Evolutionary conservation across 345 rosid species (phyloP), one percentile per base, ranked within the genome.

Genomic region (Salix arbutifolia): DNA sequence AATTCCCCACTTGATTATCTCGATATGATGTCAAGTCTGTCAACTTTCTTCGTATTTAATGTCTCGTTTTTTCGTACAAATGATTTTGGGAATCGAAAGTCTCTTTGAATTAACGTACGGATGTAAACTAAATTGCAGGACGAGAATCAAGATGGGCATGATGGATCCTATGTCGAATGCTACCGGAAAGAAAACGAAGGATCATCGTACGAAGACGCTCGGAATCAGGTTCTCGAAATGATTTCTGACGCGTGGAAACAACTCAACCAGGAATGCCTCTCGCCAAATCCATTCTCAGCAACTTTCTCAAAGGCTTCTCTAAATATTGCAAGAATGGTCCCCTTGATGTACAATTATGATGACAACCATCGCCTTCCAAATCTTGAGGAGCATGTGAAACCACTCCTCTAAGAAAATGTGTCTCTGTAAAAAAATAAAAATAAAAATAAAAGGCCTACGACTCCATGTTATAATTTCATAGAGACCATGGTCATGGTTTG

Each of bases 91-190:
- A 40, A 11, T 9, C 3, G 46, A 40, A 40, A 10, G 13, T 40
- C 46, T 40, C 14, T 40, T 2, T 40, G 46, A 46, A 46, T 14
- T 35, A 35, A 35, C 52, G 4, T 14, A 46, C 16, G 18, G 2
- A 12, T 46, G 18, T 3, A 26, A 35, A 35, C 46, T n/a, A 53
- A 12, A 35, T 13, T 70, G n/a, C 75, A 88, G 90, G 88, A 90
- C 58, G 94, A 88, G 77, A 78, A 85, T 31, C 91, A 85, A 62
- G 83, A 85, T 10, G 94, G 90, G 1, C 31, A 78, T 19, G 97
- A 89, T 73, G 93, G 91, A 28, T 90, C 94, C 18, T 90, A 81
- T 26, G 9, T 92, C 58, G 87, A 89, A 40, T 92, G 85, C 74
- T 88, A 86, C 83, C 74, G 80, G 77, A 85, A 85, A 33, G 87